phyloP scores from a whole-genome alignment of 441 rosid genomes.

The Corymbia calophylla region DNA sequence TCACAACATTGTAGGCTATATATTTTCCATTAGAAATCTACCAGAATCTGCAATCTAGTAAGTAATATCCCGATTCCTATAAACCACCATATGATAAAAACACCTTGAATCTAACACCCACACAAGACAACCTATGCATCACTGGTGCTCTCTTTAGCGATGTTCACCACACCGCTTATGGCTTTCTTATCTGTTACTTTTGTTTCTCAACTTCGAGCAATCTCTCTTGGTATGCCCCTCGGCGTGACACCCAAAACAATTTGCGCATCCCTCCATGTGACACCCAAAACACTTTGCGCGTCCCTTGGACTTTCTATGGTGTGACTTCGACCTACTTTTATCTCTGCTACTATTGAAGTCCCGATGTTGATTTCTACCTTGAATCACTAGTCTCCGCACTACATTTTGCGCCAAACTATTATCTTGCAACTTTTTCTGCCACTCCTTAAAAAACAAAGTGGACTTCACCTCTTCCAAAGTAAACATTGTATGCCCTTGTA shows the following conservation, averaged over 20 bases:
- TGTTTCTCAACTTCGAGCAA: fast-evolving
- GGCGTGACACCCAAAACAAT: background rate
- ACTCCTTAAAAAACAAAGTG: background rate
- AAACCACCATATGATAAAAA: background rate
- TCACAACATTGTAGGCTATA: background rate
- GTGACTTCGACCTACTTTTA: background rate
- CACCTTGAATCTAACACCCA: background rate
- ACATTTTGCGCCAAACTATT: fast-evolving
- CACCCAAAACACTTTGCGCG: fast-evolving
- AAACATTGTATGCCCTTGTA: too few relatives aligned
- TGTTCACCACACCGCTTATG: background rate
- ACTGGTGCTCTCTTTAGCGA: background rate
- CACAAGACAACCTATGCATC: background rate
- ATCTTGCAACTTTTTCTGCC: background rate
- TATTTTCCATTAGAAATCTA: background rate
- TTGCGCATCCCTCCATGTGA: fast-evolving
- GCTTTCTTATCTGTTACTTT: background rate
- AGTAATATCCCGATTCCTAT: background rate
- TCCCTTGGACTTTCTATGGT: too few relatives aligned
- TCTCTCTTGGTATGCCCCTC: background rate
- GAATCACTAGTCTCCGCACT: background rate
- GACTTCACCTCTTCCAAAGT: background rate
- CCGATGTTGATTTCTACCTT: background rate
- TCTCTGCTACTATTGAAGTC: background rate
- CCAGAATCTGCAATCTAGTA: fast-evolving